phyloP scores from a whole-genome alignment of 306 rosid genomes.

The Chamaecrista fasciculata region DNA sequence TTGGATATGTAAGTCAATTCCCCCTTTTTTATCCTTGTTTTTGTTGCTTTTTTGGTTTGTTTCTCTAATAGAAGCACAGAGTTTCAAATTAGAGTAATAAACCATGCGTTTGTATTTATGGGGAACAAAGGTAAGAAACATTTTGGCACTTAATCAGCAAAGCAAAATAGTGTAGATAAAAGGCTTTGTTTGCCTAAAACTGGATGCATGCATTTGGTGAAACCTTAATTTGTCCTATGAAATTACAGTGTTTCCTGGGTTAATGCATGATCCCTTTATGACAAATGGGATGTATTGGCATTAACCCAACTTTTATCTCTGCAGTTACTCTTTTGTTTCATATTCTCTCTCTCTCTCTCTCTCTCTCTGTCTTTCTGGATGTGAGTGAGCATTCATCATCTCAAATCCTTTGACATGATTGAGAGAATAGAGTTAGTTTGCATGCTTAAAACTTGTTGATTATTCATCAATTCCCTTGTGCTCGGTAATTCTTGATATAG shows the following conservation, averaged over 20 bases:
- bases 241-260: not conserved
- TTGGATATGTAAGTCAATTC: constrained; percentile 69
- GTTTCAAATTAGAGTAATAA: not conserved
- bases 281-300: not conserved
- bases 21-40: constrained; percentile 3
- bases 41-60: not conserved
- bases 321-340: constrained; percentile 10
- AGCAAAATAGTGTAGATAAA: not conserved
- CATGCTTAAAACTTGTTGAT: constrained; percentile 21
- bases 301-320: constrained; percentile 24
- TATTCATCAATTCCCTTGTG: constrained; percentile 1
- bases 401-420: constrained; percentile 22
- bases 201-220: not conserved
- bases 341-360: not conserved
- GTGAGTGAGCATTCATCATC: not conserved
- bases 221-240: not conserved
- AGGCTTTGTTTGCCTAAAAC: not conserved
- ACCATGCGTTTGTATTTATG: not conserved
- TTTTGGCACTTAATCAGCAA: not conserved
- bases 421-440: constrained; percentile 21
- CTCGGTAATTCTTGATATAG: constrained; percentile 41
- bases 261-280: not conserved
- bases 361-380: not conserved
- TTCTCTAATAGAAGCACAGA: not conserved
- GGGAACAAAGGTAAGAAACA: not conserved